Evolutionary conservation across 2,329 filamentous ascomycete species (phyloP).

Genomic region (Chaetomium sp.): DNA sequence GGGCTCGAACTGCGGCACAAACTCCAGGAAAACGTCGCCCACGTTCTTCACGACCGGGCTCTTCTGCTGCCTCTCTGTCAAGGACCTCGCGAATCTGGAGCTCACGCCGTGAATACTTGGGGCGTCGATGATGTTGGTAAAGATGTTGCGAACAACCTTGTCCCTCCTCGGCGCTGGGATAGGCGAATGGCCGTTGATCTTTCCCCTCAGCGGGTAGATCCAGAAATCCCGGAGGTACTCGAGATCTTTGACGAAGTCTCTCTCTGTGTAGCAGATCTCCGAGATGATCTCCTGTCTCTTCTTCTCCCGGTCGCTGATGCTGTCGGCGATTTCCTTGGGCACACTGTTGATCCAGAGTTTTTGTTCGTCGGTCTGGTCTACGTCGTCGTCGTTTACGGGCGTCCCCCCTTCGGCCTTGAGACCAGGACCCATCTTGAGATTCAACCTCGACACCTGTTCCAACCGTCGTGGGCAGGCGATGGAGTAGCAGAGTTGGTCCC

Average conservation of each 20-base stretch:
- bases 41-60: constrained; percentile 84
- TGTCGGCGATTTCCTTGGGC: constrained; percentile 89
- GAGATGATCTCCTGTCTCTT: constrained; percentile 98
- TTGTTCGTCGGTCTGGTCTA: constrained; percentile 86
- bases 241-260: constrained; percentile 98
- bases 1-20: constrained; percentile 87
- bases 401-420: constrained; percentile 66
- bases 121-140: constrained; percentile 88
- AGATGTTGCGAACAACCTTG: constrained; percentile 90
- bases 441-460: constrained; percentile 92
- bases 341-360: constrained; percentile 99
- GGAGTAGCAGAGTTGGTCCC: constrained; percentile 94
- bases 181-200: constrained; percentile 64
- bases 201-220: constrained; percentile 86
- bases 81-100: constrained; percentile 79
- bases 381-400: constrained; percentile 73
- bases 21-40: constrained; percentile 92
- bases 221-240: constrained; percentile 98
- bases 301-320: constrained; percentile 87
- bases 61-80: constrained; percentile 90
- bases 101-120: constrained; percentile 86
- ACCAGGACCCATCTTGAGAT: constrained; percentile 89
- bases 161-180: constrained; percentile 87
- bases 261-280: constrained; percentile 97
- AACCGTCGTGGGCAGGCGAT: constrained; percentile 92